Conservation (phyloP, 129 eudicot genomes). For the Arctium lappa region DNA sequence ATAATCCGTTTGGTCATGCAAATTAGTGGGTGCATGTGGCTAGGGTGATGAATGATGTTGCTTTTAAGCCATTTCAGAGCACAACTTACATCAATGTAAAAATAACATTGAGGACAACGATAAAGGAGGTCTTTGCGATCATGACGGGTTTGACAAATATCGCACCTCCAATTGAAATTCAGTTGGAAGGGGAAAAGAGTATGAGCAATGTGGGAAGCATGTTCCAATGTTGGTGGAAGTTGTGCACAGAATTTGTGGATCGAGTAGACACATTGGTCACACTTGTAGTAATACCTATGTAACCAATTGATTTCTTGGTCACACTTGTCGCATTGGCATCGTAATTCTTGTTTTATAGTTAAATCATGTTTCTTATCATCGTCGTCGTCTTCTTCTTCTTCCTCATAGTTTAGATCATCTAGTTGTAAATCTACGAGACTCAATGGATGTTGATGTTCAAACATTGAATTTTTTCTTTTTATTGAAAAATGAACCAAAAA, state of each 20-base stretch:
- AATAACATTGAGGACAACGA: not conserved
- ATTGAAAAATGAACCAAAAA: too few relatives aligned
- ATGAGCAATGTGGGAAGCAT: not conserved
- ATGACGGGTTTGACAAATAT: not conserved
- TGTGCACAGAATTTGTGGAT: not conserved
- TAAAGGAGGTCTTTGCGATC: not conserved
- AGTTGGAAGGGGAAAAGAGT: not conserved
- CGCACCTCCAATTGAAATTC: not conserved
- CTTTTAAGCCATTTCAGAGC: not conserved
- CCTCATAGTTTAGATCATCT: not conserved
- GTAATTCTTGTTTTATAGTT: not conserved
- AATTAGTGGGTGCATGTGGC: not conserved
- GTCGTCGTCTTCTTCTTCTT: too few relatives aligned
- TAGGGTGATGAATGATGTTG: not conserved
- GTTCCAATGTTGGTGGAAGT: not conserved
- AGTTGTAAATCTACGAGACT: not conserved
- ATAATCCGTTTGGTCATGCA: not conserved
- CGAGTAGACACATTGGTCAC: not conserved
- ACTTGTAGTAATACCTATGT: not conserved
- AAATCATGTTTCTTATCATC: not conserved
- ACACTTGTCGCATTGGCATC: not conserved
- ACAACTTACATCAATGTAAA: not conserved
- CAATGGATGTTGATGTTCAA: not conserved
- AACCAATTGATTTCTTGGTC: not conserved
- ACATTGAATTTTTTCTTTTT: not conserved